A percentile compares a stretch with the other conserved stretches of the same genome.
Evolutionary conservation across 1,284 basidiomycete species (phyloP).

Genomic region (Apiotrichum brassicae): DNA sequence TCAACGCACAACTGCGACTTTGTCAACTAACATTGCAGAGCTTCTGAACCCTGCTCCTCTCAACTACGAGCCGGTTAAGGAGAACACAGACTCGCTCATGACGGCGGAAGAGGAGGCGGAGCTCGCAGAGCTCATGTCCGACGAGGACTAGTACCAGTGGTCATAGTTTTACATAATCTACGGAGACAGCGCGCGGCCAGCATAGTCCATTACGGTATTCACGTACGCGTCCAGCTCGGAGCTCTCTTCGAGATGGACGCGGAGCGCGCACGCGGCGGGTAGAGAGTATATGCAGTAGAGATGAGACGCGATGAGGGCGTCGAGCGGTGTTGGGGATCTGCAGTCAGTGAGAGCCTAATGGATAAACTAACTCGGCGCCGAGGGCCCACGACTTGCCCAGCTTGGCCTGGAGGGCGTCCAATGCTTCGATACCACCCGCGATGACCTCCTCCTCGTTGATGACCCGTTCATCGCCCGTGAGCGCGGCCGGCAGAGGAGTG

Average conservation of each 20-base stretch:
- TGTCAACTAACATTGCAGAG: conserved; percentile 24
- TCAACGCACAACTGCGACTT: no score
- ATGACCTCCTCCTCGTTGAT: conserved; percentile 21
- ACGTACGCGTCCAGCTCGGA: conserved; percentile 26
- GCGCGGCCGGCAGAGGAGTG: conserved; percentile 36
- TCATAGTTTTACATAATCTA: background rate
- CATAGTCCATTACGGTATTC: conserved; percentile 16
- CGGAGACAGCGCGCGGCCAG: background rate
- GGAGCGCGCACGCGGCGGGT: conserved; percentile 18
- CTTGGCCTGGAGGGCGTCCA: conserved; percentile 23
- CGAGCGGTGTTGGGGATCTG: conserved; percentile 39
- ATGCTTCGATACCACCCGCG: conserved; percentile 23
- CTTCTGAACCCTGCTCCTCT: conserved; percentile 33
- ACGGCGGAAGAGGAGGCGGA: conserved; percentile 52
- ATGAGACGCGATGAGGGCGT: conserved; percentile 43
- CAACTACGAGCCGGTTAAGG: conserved; percentile 21
- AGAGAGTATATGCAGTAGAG: conserved; percentile 33
- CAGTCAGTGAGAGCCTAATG: background rate
- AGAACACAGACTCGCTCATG: conserved; percentile 23
- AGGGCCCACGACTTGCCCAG: conserved; percentile 27
- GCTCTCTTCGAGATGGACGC: conserved; percentile 17
- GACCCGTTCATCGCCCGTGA: conserved; percentile 33
- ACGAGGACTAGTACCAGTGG: conserved; percentile 23
- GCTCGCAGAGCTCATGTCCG: conserved; percentile 68
- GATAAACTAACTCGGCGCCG: conserved; percentile 27